phyloP scores from a whole-genome alignment of 2,329 filamentous ascomycete genomes.

The Talaromyces sp. region DNA sequence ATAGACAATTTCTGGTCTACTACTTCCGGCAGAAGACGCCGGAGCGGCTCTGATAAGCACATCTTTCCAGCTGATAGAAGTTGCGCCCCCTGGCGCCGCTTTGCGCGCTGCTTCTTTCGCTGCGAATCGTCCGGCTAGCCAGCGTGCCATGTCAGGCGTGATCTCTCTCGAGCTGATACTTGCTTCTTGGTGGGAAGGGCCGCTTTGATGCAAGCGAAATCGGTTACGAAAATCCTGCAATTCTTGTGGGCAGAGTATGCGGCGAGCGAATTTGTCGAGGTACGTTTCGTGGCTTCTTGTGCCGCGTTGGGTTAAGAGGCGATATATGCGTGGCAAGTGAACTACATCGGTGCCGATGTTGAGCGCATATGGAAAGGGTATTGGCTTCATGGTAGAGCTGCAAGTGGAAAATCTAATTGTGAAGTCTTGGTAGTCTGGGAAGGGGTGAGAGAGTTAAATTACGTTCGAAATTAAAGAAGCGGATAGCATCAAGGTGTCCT shows the following conservation, averaged over 20 bases:
- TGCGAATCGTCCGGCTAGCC: conserved; percentile 57
- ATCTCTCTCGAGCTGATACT: conserved; percentile 17
- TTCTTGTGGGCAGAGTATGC: conserved; percentile 42
- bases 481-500: conserved; percentile 12
- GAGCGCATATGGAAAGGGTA: conserved; percentile 61
- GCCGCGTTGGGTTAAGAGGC: conserved; percentile 50
- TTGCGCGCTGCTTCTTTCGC: conserved; percentile 75
- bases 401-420: not conserved
- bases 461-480: not conserved
- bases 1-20: conserved; percentile 39
- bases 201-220: conserved; percentile 20
- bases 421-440: no score
- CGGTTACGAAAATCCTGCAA: conserved; percentile 36
- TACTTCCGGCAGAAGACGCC: conserved; percentile 22
- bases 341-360: conserved; percentile 78
- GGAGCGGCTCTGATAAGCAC: conserved; percentile 45
- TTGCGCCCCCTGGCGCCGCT: conserved; percentile 55
- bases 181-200: not conserved
- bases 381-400: conserved; percentile 29
- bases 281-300: conserved; percentile 27
- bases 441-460: not conserved
- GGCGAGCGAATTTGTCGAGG: conserved; percentile 37
- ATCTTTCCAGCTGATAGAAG: conserved; percentile 59
- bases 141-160: conserved; percentile 36
- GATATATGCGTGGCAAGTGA: conserved; percentile 61